Evolutionary conservation across 2,329 filamentous ascomycete genomes (phyloP).

Genomic region (Botrytis fabae): DNA sequence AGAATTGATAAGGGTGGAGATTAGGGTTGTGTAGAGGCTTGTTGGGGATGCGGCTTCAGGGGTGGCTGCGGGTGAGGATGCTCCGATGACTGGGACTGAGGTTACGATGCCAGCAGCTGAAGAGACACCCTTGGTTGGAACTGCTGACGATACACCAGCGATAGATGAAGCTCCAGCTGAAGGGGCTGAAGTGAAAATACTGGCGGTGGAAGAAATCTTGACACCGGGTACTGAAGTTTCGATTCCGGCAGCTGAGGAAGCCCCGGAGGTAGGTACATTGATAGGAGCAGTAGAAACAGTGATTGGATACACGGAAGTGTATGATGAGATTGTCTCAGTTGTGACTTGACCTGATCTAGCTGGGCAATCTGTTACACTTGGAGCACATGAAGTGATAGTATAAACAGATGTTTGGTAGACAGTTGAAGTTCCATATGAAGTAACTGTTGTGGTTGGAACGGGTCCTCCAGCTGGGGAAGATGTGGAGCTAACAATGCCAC

Average conservation of each 20-base stretch:
- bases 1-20: background rate
- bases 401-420: conserved; percentile 52
- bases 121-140: background rate
- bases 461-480: background rate
- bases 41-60: background rate
- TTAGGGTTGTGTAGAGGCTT: background rate
- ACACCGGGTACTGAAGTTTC: background rate
- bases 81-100: background rate
- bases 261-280: background rate
- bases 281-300: conserved; percentile 15
- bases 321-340: conserved; percentile 46
- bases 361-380: conserved; percentile 53
- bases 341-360: conserved; percentile 43
- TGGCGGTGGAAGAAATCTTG: background rate
- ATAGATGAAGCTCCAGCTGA: background rate
- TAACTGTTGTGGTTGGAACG: conserved; percentile 10
- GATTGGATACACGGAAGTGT: conserved; percentile 44
- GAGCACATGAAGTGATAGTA: conserved; percentile 53
- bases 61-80: background rate
- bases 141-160: background rate
- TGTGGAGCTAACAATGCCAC: conserved; percentile 11
- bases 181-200: too few species aligned
- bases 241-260: background rate
- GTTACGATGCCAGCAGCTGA: background rate
- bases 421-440: conserved; percentile 45